Percentiles rank a stretch among this genome's conserved stretches.
These are phyloP conservation scores for Coemansia brasiliensis DNA, from an alignment of 192 early-diverging fungal species.

Conservation along the genomic window DNA sequence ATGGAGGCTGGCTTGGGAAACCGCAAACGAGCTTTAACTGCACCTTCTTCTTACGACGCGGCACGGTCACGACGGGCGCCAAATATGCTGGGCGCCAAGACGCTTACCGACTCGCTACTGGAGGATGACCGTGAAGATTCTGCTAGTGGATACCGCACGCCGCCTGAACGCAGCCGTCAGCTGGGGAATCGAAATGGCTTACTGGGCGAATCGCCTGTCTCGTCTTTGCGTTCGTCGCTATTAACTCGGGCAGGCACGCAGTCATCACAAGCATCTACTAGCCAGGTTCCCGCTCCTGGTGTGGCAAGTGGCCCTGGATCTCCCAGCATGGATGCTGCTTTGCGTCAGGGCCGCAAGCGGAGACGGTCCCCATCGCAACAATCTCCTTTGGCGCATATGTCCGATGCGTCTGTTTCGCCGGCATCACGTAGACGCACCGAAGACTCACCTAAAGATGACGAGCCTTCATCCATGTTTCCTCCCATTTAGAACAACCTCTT, in stretches of 20 bases:
- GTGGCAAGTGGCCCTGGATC: conserved; percentile 10
- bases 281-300: neutral
- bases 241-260: conserved; percentile 12
- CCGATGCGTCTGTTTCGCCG: no score
- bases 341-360: conserved; percentile 35
- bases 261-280: neutral
- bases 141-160: conserved; percentile 12
- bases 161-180: conserved; percentile 27
- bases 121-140: conserved; percentile 24
- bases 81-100: conserved; percentile 10
- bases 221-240: conserved; percentile 52
- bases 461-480: no score
- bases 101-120: conserved; percentile 12
- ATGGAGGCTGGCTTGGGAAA: conserved; percentile 6
- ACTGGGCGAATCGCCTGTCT: conserved; percentile 48
- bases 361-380: conserved; percentile 25
- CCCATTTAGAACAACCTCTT: no score
- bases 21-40: conserved; percentile 53
- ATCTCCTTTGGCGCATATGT: neutral
- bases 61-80: conserved; percentile 14
- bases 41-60: conserved; percentile 48
- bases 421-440: no score
- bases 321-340: conserved; percentile 21
- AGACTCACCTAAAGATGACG: no score
- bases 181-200: conserved; percentile 16